These are phyloP conservation scores for Gaeumannomyces sp. DNA, from an alignment of 2,329 filamentous ascomycete species.

Conservation along the genomic window DNA sequence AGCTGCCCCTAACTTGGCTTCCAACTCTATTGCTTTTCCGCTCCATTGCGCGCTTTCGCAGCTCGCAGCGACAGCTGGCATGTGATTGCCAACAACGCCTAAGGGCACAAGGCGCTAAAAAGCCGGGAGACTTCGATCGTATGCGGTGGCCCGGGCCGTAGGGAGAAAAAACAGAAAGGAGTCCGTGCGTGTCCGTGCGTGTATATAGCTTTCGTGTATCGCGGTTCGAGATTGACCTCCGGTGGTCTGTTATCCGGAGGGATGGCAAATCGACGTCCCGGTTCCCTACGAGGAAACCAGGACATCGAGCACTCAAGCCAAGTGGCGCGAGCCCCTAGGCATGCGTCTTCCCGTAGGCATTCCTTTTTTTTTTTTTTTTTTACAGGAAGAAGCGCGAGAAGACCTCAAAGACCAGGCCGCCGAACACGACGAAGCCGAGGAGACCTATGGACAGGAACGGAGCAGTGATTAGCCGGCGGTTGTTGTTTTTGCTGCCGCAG, in stretches of 20 bases:
- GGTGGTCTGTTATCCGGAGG: too few species aligned
- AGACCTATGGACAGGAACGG: conserved; percentile 32
- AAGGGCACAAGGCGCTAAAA: not conserved
- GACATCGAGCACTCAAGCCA: too few species aligned
- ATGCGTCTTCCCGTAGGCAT: not conserved
- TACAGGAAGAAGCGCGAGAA: conserved; percentile 42
- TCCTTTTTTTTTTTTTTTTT: not conserved
- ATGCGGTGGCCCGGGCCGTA: too few species aligned
- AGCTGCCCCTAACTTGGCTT: not conserved
- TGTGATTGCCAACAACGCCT: not conserved
- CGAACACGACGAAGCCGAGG: conserved; percentile 55
- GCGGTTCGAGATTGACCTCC: not conserved
- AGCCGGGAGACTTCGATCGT: too few species aligned
- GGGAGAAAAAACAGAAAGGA: not conserved
- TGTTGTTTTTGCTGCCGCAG: not conserved
- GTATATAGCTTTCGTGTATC: not conserved
- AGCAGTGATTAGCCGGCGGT: conserved; percentile 2
- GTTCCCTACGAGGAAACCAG: too few species aligned
- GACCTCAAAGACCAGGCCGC: conserved; percentile 53
- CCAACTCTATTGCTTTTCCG: not conserved
- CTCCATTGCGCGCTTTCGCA: not conserved
- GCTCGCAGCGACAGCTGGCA: not conserved
- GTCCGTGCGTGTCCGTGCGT: not conserved
- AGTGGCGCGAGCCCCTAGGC: not conserved
- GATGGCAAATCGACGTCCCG: not conserved